Percentiles rank a stretch among this genome's conserved stretches.
These are phyloP conservation scores for Aspergillus neoniger DNA, from an alignment of 2,329 filamentous ascomycete genomes.

Conservation along the genomic window DNA sequence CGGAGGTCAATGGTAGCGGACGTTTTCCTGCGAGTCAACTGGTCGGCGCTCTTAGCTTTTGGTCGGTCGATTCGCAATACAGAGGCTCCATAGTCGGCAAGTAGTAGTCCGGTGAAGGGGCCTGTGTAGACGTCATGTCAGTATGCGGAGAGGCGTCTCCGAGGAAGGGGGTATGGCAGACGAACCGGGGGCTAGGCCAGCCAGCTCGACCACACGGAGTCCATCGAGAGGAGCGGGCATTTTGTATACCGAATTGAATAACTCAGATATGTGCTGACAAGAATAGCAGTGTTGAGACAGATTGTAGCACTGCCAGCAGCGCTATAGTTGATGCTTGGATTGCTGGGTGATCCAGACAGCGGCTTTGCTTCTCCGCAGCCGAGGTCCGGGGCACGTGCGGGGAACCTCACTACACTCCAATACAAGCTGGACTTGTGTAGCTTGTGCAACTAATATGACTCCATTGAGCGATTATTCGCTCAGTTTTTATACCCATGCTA, in stretches of 20 bases:
- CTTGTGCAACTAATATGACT: no score
- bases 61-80: constrained; percentile 81
- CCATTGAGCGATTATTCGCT: no score
- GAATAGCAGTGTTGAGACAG: not conserved
- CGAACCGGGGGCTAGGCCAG: constrained; percentile 65
- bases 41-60: constrained; percentile 62
- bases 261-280: not conserved
- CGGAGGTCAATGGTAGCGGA: constrained; percentile 83
- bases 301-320: not conserved
- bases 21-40: constrained; percentile 76
- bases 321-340: not conserved
- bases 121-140: constrained; percentile 51
- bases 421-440: no score
- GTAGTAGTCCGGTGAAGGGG: constrained; percentile 83
- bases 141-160: not conserved
- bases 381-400: constrained; percentile 29
- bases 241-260: not conserved
- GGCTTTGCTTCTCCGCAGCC: constrained; percentile 17
- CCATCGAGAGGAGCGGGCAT: constrained; percentile 53
- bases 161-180: not conserved
- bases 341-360: not conserved
- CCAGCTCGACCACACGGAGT: constrained; percentile 66
- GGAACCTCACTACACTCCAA: constrained; percentile 11
- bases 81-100: constrained; percentile 84
- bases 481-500: no score